Percentiles rank a stretch among this genome's conserved stretches.
These are phyloP conservation scores for Epicoccum sorghinum DNA, from an alignment of 2,329 filamentous ascomycete genomes.

Conservation along the genomic window DNA sequence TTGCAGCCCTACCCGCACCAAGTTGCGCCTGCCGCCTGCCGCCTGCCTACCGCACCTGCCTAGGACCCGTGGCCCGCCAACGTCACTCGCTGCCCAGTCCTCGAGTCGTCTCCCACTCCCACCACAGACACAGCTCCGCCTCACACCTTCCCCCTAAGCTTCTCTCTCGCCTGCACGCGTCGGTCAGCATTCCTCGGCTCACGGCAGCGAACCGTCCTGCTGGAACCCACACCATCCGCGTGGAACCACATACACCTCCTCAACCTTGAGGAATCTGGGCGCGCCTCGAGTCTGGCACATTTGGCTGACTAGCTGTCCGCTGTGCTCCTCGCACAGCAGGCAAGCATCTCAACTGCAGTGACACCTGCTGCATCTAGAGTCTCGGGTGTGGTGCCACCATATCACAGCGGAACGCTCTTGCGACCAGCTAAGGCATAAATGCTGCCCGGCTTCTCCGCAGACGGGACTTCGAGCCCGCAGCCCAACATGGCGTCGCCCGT, in stretches of 20 bases:
- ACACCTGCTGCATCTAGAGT: slow-evolving; percentile 5
- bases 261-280: slow-evolving; percentile 16
- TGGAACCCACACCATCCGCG: slow-evolving; percentile 35
- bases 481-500: slow-evolving; percentile 74
- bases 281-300: slow-evolving; percentile 3
- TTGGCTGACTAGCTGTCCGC: slow-evolving; percentile 13
- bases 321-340: slow-evolving; percentile 15
- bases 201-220: slow-evolving; percentile 35
- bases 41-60: slow-evolving; percentile 33
- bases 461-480: slow-evolving; percentile 31
- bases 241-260: slow-evolving; percentile 31
- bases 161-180: slow-evolving; percentile 17
- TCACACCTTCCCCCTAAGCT: not conserved
- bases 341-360: slow-evolving; percentile 1
- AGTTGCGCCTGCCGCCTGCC: slow-evolving; percentile 20
- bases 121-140: not conserved
- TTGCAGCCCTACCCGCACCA: slow-evolving; percentile 15
- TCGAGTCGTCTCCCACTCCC: slow-evolving; percentile 14
- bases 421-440: slow-evolving; percentile 26
- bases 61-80: slow-evolving; percentile 33
- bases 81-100: slow-evolving; percentile 33
- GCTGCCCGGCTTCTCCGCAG: slow-evolving; percentile 29
- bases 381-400: not conserved
- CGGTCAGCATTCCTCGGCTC: slow-evolving; percentile 38
- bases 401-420: not conserved